Evolutionary conservation across 768 basidiomycete species (phyloP).

Genomic region (Fistulinella prunicolor): DNA sequence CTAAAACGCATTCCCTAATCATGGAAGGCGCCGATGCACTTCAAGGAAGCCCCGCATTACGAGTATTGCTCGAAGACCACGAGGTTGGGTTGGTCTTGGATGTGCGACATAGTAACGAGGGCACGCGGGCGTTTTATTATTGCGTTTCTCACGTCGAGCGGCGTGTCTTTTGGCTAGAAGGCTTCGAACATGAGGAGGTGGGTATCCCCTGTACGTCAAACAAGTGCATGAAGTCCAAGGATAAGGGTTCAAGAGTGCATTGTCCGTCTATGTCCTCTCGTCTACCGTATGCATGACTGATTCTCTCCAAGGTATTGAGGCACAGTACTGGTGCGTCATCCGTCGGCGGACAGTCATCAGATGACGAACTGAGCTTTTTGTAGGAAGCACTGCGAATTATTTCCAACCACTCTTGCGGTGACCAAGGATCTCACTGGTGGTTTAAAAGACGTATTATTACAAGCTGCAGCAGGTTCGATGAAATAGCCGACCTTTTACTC

Average conservation of each 20-base stretch:
- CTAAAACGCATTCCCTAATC: constrained; percentile 4
- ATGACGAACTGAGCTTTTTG: background rate
- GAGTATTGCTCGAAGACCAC: constrained; percentile 7
- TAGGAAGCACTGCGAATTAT: constrained; percentile 33
- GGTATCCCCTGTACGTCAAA: constrained; percentile 22
- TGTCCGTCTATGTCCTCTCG: constrained; percentile 18
- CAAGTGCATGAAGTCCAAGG: constrained; percentile 9
- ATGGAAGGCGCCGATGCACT: constrained; percentile 13
- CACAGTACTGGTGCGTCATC: constrained; percentile 28
- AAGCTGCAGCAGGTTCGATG: constrained; percentile 29
- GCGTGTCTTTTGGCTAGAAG: constrained; percentile 30
- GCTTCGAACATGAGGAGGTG: constrained; percentile 17
- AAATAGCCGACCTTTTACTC: background rate
- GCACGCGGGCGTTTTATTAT: constrained; percentile 19
- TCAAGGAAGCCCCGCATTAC: constrained; percentile 1
- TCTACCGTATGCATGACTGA: background rate
- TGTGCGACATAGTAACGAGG: background rate
- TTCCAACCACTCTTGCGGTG: constrained; percentile 24
- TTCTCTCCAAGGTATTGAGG: constrained; percentile 21
- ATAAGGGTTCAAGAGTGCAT: constrained; percentile 13
- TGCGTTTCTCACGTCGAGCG: constrained; percentile 28
- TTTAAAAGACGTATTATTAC: constrained; percentile 23
- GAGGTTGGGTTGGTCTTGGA: constrained; percentile 20
- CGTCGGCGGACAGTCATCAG: too few species aligned
- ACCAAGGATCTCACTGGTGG: constrained; percentile 16